These are phyloP conservation scores for Boletus barrowsii DNA, from an alignment of 768 basidiomycete species.

Conservation along the genomic window DNA sequence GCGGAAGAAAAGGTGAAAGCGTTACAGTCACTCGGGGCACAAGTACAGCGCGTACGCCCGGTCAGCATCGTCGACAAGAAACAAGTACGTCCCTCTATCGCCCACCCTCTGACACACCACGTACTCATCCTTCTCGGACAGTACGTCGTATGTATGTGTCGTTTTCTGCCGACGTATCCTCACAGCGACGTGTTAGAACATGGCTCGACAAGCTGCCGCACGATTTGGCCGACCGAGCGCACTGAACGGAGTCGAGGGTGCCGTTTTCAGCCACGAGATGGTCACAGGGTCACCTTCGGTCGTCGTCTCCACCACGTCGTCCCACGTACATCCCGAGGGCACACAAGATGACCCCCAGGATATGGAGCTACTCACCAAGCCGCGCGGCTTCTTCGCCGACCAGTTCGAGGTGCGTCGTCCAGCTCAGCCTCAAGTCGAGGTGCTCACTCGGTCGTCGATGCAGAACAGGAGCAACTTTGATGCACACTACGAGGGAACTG, in stretches of 20 bases:
- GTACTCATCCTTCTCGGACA: constrained; percentile 20
- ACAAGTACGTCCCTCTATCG: constrained; percentile 51
- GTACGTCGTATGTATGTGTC: constrained; percentile 58
- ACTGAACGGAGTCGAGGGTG: constrained; percentile 7
- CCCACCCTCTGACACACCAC: background rate
- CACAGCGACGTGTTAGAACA: constrained; percentile 53
- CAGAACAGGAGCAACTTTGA: constrained; percentile 84
- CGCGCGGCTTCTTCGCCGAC: constrained; percentile 90
- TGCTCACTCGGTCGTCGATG: background rate
- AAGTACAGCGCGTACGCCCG: constrained; percentile 88
- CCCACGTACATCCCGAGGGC: constrained; percentile 36
- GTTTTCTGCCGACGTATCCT: background rate
- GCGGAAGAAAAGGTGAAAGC: constrained; percentile 90
- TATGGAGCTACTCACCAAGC: constrained; percentile 45
- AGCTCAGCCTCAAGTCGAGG: background rate
- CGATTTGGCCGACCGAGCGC: constrained; percentile 57
- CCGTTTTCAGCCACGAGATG: constrained; percentile 31
- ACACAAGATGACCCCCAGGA: constrained; percentile 34
- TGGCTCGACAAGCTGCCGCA: constrained; percentile 76
- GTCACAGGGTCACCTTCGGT: constrained; percentile 47
- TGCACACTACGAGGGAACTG: constrained; percentile 87
- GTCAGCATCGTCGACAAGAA: constrained; percentile 97
- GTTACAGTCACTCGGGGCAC: constrained; percentile 77
- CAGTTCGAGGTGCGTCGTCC: constrained; percentile 72
- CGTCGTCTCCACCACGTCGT: constrained; percentile 52